Base-by-base conservation (phyloP, 2,329 filamentous ascomycete genomes). In the Emericellopsis atlantica region DNA sequence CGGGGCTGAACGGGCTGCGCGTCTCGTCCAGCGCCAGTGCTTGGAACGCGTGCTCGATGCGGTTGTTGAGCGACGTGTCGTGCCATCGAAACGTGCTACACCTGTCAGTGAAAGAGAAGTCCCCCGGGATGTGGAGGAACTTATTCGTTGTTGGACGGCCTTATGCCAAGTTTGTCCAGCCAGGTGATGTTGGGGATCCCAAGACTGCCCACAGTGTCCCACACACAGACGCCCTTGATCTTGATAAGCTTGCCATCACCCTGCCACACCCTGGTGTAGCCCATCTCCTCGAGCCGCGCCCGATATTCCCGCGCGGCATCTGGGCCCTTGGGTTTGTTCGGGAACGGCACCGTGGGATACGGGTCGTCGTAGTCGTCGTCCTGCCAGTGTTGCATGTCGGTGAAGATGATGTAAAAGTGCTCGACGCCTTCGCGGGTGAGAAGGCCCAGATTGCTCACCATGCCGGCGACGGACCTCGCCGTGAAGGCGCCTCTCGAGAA, bases 401-500 rank as follows among this genome's bases (percentile, higher is more conserved):
- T 41, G 40, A 41, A 41, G n/a, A 41, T 41, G 40, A 68, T 66
- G 38, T 68, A 72, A 48, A 76, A 77, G 51, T 62, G 60, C 21
- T 74, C 65, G 50, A 75, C 64, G 15, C 71, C 72, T 21, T 41
- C 40, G 24, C 40, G 32, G 33, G 40, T 41, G 21, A 41, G 40
- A 4, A 41, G 18, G 15, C 40, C 40, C 12, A 41, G 33, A 5
- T 41, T 26, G 33, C 33, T 23, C 22, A 41, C 34, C 33, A 41
- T 41, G 34, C 40, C 40, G 11, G 40, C 40, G 8, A 41, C 40
- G 26, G 40, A 41, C 14, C 40, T 11, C 16, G 34, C 40, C 1
- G 72, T 78, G 48, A 76, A 78, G 5, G 73, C 74, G 4, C 73
- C 73, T 12, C 74, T 65, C 2, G 72, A 76, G 59, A 74, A 78